Evolutionary conservation across 805 yeast genomes (phyloP).

Genomic region (Cyberlindnera samutprakarnensis): DNA sequence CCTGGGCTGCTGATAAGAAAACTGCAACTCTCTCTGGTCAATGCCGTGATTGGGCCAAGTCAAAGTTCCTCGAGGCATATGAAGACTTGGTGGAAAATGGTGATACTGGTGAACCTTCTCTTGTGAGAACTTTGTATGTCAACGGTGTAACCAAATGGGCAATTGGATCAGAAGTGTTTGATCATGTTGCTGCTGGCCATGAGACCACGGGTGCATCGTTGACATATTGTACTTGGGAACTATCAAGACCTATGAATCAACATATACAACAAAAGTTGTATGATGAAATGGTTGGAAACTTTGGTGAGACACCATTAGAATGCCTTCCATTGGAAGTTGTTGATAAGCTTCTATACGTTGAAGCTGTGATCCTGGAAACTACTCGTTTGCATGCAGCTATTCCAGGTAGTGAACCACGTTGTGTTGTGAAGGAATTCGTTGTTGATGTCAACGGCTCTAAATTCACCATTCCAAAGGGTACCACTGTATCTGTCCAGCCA

Average conservation of each 20-base stretch:
- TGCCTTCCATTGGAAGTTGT: slow-evolving; percentile 29
- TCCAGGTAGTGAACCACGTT: slow-evolving; percentile 68
- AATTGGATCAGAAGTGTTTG: slow-evolving; percentile 44
- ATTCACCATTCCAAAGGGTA: slow-evolving; percentile 41
- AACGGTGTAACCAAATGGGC: slow-evolving; percentile 21
- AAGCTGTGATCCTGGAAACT: slow-evolving; percentile 56
- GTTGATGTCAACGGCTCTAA: slow-evolving; percentile 15
- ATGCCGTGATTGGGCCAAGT: slow-evolving; percentile 39
- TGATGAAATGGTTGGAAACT: slow-evolving; percentile 34
- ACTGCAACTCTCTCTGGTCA: slow-evolving; percentile 30
- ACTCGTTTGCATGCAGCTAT: slow-evolving; percentile 60
- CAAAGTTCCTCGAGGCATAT: slow-evolving; percentile 21
- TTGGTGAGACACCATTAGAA: slow-evolving; percentile 25
- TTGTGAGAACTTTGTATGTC: slow-evolving; percentile 17
- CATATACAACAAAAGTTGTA: slow-evolving; percentile 40
- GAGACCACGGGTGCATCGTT: slow-evolving; percentile 67
- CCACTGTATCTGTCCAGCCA: slow-evolving; percentile 57
- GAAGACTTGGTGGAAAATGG: slow-evolving; percentile 15
- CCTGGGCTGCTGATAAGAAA: slow-evolving; percentile 35
- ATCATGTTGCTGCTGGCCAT: slow-evolving; percentile 72
- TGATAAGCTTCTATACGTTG: slow-evolving; percentile 48
- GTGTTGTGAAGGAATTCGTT: slow-evolving; percentile 22
- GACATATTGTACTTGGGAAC: slow-evolving; percentile 49
- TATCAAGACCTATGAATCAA: slow-evolving; percentile 42
- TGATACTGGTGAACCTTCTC: slow-evolving; percentile 10